phyloP scores from a whole-genome alignment of 2,329 filamentous ascomycete genomes.

The Xylaria arbuscula region DNA sequence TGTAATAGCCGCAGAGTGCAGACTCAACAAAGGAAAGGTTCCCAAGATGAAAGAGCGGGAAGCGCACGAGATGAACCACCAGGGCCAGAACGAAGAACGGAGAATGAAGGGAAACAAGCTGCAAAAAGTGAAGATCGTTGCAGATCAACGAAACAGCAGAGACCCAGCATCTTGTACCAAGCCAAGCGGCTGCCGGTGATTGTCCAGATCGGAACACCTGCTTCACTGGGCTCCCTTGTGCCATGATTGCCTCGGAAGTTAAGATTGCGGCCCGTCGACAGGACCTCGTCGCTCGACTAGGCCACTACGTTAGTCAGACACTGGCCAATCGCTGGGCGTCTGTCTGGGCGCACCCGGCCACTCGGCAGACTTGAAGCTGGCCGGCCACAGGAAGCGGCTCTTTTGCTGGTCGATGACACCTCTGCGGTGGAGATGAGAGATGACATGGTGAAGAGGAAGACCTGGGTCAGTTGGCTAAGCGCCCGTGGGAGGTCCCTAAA shows the following conservation, averaged over 20 bases:
- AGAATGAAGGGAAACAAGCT: constrained; percentile 7
- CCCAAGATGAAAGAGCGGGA: constrained; percentile 29
- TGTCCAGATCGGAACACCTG: constrained; percentile 12
- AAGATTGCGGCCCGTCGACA: constrained; percentile 44
- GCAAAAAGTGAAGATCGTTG: constrained; percentile 37
- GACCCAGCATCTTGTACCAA: constrained; percentile 45
- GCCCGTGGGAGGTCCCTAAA: constrained; percentile 33
- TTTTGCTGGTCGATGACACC: constrained; percentile 36
- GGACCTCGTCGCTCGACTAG: constrained; percentile 40
- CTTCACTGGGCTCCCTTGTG: constrained; percentile 16
- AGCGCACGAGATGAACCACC: constrained; percentile 34
- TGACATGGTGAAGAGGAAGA: not conserved
- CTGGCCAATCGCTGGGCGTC: constrained; percentile 41
- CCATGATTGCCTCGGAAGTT: constrained; percentile 39
- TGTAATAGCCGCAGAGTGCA: constrained; percentile 22
- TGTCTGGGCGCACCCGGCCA: constrained; percentile 26
- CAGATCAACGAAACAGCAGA: constrained; percentile 34
- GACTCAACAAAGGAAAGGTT: constrained; percentile 34
- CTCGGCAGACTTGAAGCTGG: constrained; percentile 26
- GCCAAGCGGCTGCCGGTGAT: constrained; percentile 20
- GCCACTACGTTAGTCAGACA: constrained; percentile 14
- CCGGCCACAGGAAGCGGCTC: constrained; percentile 18
- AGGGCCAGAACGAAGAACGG: constrained; percentile 37
- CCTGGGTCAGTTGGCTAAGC: constrained; percentile 41
- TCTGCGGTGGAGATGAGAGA: constrained; percentile 11